A percentile compares a stretch with the other conserved stretches of the same genome.
Evolutionary conservation across 371 early-diverging fungal genomes (phyloP).

Genomic region (Saksenaea vasiformis): DNA sequence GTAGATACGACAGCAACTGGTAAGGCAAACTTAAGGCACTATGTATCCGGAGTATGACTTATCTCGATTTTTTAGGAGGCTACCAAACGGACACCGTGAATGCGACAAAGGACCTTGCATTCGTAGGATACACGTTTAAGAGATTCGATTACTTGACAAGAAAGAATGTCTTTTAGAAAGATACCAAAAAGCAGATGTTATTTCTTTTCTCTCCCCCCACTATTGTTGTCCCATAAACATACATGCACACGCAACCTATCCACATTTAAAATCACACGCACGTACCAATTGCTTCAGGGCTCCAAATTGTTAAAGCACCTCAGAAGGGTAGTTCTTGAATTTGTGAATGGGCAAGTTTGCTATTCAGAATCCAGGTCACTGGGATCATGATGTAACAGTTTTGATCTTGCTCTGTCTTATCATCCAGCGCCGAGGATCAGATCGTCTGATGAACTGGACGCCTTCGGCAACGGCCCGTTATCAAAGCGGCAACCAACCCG

Average conservation of each 20-base stretch:
- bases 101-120: constrained; percentile 89
- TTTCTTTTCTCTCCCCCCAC: not conserved
- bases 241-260: not conserved
- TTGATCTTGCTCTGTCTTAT: no score
- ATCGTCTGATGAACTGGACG: no score
- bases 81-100: constrained; percentile 45
- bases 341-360: no score
- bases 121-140: constrained; percentile 97
- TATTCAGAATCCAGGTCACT: no score
- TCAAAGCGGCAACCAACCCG: no score
- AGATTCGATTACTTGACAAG: constrained; percentile 87
- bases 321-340: no score
- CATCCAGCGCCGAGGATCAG: no score
- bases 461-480: no score
- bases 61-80: constrained; percentile 13
- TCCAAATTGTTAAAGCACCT: no score
- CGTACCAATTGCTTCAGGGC: no score
- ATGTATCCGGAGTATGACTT: not conserved
- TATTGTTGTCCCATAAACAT: not conserved
- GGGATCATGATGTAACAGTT: no score
- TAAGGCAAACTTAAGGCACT: not conserved
- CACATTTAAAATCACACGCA: not conserved
- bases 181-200: constrained; percentile 1
- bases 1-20: constrained; percentile 35
- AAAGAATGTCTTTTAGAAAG: constrained; percentile 70